Base-by-base conservation (phyloP, 108 stramenopile species). In the Poteriospumella lacustris region DNA sequence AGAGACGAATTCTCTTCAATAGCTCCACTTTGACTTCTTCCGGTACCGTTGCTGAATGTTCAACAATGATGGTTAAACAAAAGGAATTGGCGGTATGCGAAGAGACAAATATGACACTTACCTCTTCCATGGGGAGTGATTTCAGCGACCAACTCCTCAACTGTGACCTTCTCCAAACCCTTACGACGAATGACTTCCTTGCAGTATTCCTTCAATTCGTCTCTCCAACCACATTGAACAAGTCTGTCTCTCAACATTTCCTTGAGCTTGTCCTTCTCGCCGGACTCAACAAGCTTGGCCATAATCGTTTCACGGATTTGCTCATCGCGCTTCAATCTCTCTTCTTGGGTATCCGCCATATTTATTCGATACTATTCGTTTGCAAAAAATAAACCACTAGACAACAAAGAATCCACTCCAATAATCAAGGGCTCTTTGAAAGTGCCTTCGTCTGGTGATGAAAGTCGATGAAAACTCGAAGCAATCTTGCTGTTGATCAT, bases 151-250 rank as follows among this genome's bases (percentile, higher is more conserved):
- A 90, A 79, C 44, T 88, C 86, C 59, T 90, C 90, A 26, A 90
- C 87, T 12, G 90, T 89, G 5, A 89, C 87, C 59, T 88, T 87
- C 70, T 90, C 88, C 38, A 89, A 64, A 31, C 90, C 90, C 60
- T 89, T 89, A 34, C 72, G 80, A 15, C 87, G 80, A 58, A 90
- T 90, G 0, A 89, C 83, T 42, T 90, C 89, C 58, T 80, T 81
- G 81, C 83, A 83, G 58, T 83, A 75, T 41, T 87, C 89, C 72
- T 89, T 88, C 44, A 90, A 85, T 47, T 85, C 87, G 60, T 89
- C 88, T 39, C 90, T 72, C 90, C 90, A 90, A 40, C 90, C 90
- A 44, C 89, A 89, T 76, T 90, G 85, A 40, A 89, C 79, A 15
- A 90, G 80, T 3, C 87, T 77, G 40, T 87, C 85, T 33, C 89